Conservation (phyloP, 495 filamentous ascomycete species). For the Podospora didyma region DNA sequence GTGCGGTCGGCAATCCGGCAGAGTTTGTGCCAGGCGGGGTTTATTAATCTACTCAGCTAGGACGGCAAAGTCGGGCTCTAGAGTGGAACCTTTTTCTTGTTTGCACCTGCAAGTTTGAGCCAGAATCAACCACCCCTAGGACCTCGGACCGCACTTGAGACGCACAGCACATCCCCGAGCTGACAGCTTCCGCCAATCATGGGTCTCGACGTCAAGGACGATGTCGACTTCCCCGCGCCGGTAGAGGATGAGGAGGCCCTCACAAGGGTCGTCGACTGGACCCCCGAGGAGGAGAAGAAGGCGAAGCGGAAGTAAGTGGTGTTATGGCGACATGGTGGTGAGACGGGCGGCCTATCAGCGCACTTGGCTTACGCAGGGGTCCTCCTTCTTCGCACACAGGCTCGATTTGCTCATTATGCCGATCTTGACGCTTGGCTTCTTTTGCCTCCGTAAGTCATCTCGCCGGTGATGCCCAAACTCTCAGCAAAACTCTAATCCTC, state of each 20-base stretch:
- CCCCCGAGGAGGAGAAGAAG: conserved; percentile 28
- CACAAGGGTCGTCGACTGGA: conserved; percentile 30
- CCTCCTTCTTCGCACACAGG: conserved; percentile 19
- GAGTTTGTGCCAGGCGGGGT: no score
- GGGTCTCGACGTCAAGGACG: conserved; percentile 8
- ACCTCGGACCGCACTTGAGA: no score
- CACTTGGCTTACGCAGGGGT: background rate
- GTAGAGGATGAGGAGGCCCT: conserved; percentile 26
- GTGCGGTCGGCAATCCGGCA: no score
- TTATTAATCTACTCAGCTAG: no score
- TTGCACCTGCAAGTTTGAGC: no score
- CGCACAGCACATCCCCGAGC: background rate
- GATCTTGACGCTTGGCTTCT: conserved; percentile 53
- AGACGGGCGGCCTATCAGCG: background rate
- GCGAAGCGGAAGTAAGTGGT: conserved; percentile 36
- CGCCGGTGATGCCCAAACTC: conserved; percentile 29
- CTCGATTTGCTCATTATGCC: conserved; percentile 49
- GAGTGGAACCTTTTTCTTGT: no score
- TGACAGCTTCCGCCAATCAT: conserved; percentile 4
- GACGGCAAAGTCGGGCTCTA: no score
- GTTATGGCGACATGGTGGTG: background rate
- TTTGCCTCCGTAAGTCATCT: conserved; percentile 45
- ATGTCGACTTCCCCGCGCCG: conserved; percentile 14
- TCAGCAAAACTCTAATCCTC: background rate
- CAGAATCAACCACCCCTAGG: no score